phyloP scores from a whole-genome alignment of 2,329 filamentous ascomycete species.

The Xylaria sp. region DNA sequence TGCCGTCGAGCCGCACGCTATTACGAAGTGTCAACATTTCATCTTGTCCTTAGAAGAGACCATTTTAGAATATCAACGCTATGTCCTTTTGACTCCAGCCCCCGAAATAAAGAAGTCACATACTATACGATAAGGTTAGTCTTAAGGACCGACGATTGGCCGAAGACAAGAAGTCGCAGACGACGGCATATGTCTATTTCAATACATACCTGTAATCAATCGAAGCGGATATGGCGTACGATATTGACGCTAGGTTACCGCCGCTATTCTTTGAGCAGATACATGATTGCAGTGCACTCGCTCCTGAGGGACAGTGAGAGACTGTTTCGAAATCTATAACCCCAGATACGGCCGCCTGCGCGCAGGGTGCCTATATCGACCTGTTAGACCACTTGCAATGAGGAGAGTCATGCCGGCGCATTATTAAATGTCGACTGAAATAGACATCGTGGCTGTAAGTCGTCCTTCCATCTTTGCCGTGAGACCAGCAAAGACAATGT shows the following conservation, averaged over 20 bases:
- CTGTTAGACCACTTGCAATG: conserved; percentile 15
- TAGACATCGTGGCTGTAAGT: neutral
- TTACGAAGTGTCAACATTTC: conserved; percentile 19
- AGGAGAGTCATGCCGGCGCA: neutral
- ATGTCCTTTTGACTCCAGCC: neutral
- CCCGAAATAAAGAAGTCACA: conserved; percentile 2
- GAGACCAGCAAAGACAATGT: neutral
- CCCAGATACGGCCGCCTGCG: conserved; percentile 57
- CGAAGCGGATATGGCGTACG: conserved; percentile 53
- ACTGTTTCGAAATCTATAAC: conserved; percentile 58
- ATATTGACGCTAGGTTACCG: conserved; percentile 54
- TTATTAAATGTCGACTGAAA: neutral
- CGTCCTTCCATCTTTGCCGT: neutral
- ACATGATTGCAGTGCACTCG: conserved; percentile 61
- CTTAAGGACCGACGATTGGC: neutral
- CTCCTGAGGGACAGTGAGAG: conserved; percentile 57
- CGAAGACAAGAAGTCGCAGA: neutral
- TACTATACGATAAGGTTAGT: conserved; percentile 23
- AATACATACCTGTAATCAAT: conserved; percentile 49
- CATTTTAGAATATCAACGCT: neutral
- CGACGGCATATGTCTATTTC: neutral
- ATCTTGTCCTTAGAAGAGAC: neutral
- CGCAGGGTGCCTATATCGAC: conserved; percentile 61
- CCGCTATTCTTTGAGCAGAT: conserved; percentile 60
- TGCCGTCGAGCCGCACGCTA: conserved; percentile 59